Conservation (phyloP, 1,284 basidiomycete genomes). For the Austroboletus niveus region DNA sequence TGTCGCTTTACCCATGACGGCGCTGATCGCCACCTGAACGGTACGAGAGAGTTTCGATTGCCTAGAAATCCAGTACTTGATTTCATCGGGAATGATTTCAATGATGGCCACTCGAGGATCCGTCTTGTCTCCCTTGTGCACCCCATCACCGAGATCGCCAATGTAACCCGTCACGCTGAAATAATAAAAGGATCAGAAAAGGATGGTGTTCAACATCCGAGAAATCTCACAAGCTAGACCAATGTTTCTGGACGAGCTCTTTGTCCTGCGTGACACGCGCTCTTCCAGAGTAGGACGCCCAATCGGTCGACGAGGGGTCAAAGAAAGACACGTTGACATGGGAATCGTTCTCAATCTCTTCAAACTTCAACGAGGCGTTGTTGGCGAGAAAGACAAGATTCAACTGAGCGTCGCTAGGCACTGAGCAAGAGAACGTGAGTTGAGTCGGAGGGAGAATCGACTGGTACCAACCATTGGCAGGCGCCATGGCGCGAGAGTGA, state of each 20-base stretch:
- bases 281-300: slow-evolving; percentile 82
- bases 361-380: slow-evolving; percentile 71
- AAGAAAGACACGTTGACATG: slow-evolving; percentile 83
- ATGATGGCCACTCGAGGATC: slow-evolving; percentile 85
- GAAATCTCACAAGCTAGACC: slow-evolving; percentile 55
- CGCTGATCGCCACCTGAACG: slow-evolving; percentile 52
- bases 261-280: slow-evolving; percentile 68
- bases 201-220: neutral
- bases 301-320: slow-evolving; percentile 71
- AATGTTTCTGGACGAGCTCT: slow-evolving; percentile 67
- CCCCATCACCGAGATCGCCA: slow-evolving; percentile 83
- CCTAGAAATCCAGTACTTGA: slow-evolving; percentile 72
- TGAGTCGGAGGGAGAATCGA: neutral
- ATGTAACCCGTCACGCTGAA: slow-evolving; percentile 76
- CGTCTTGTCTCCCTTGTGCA: slow-evolving; percentile 76
- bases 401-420: slow-evolving; percentile 45
- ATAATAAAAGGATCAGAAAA: neutral
- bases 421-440: slow-evolving; percentile 31
- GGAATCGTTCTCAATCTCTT: slow-evolving; percentile 72
- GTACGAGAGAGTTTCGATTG: slow-evolving; percentile 45
- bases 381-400: slow-evolving; percentile 77
- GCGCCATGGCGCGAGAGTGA: slow-evolving; percentile 85
- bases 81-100: slow-evolving; percentile 79
- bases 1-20: slow-evolving; percentile 54
- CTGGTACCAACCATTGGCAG: slow-evolving; percentile 52